Base-by-base conservation (phyloP, 73 alveolate species). In the Paramecium primaurelia region DNA sequence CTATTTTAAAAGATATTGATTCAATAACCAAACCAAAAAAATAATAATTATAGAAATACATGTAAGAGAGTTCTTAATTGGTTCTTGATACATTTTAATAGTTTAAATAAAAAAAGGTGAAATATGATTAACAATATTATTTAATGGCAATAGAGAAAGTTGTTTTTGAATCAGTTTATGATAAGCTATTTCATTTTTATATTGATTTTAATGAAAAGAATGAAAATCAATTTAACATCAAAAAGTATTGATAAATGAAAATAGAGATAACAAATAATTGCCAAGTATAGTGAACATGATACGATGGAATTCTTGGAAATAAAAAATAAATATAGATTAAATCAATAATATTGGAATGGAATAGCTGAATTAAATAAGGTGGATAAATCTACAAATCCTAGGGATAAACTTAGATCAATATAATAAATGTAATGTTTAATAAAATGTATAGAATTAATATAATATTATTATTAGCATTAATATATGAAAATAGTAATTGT, bases 261-360 rank as follows among this genome's bases (percentile, higher is more conserved):
- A 10, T 45, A 49, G 91, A 80, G 45, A 32, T 54, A 20, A 25
- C 30, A 80, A 80, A 80, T 80, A 80, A 36, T 26, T 26, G 44
- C 49, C 49, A 45, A 49, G 34, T 45, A 16, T 44, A 42, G 37
- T 45, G 71, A n/a, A 45, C 34, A 80, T 18, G 38, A 40, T 3
- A 45, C 58, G 12, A 80, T 45, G 91, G 75, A 80, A 18, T 80
- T 80, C 58, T 44, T 80, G n/a, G 91, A 80, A 26, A 47, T 80
- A 18, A 80, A 80, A 47, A 20, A 25, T 18, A 80, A 80, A 80
- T 80, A 26, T 47, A 11, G 87, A 73, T 22, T 73, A 34, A 32
- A 20, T 73, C 26, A 32, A 10, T 34, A 73, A 45, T 80, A 26
- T 49, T 32, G 28, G 71, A 34, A 10, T 14, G 91, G 91, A 2